A percentile compares a stretch with the other conserved stretches of the same genome.
phyloP scores from a whole-genome alignment of 805 yeast species.

The Kuraishia capsulata region DNA sequence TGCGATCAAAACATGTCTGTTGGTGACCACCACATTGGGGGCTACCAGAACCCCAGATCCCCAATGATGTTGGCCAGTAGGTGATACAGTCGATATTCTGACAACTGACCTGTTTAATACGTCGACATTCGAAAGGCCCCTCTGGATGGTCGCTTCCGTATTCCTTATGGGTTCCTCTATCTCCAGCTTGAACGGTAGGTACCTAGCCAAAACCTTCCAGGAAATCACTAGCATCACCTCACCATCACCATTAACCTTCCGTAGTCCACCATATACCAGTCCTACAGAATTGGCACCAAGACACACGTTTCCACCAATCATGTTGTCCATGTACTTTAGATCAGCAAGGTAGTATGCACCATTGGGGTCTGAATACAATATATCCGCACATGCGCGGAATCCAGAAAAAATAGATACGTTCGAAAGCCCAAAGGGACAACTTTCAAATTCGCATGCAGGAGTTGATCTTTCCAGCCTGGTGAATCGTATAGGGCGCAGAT shows the following conservation, averaged over 20 bases:
- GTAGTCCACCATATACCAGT: conserved; percentile 26
- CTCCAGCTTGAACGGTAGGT: neutral
- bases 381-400: conserved; percentile 9
- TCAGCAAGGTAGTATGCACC: conserved; percentile 22
- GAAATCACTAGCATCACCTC: conserved; percentile 22
- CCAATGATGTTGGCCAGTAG: too few species aligned
- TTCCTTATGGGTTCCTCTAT: too few species aligned
- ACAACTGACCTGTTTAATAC: neutral
- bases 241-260: conserved; percentile 35
- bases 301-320: conserved; percentile 28
- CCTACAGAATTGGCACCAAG: conserved; percentile 19
- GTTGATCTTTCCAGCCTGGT: neutral
- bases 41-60: neutral
- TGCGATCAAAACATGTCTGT: conserved; percentile 2
- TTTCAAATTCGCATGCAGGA: conserved; percentile 5
- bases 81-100: neutral
- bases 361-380: conserved; percentile 16
- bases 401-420: conserved; percentile 13
- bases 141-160: too few species aligned
- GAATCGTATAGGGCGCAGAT: conserved; percentile 5
- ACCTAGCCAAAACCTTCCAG: conserved; percentile 8
- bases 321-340: conserved; percentile 33
- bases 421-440: conserved; percentile 15
- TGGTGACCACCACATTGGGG: neutral
- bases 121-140: neutral